phyloP scores from a whole-genome alignment of 2,329 filamentous ascomycete genomes.

The Penicillium fuscoglaucum region DNA sequence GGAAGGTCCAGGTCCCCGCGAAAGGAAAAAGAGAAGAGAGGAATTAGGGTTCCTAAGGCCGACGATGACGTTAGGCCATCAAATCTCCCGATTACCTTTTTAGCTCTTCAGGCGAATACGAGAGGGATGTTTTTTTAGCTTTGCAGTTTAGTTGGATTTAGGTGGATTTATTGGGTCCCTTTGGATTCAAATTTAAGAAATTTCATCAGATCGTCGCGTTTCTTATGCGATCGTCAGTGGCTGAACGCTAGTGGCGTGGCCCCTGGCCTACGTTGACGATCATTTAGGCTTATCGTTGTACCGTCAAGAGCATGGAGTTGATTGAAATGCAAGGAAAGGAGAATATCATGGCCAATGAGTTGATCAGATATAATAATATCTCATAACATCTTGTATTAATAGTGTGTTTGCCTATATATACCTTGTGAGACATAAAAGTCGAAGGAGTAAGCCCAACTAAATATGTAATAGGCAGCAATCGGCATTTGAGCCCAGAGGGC shows the following conservation, averaged over 20 bases:
- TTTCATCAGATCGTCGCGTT: conserved; percentile 7
- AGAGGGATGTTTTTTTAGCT: too few relatives aligned
- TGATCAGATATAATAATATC: too few relatives aligned
- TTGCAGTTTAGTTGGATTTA: too few relatives aligned
- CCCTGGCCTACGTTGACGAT: conserved; percentile 18
- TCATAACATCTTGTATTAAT: too few relatives aligned
- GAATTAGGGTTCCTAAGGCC: neutral
- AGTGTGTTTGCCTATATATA: too few relatives aligned
- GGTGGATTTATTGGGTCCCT: neutral
- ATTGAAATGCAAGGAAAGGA: neutral
- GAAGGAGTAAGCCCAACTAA: neutral
- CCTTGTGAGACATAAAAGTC: too few relatives aligned
- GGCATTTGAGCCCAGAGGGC: neutral
- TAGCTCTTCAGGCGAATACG: neutral
- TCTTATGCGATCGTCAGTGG: conserved; percentile 27
- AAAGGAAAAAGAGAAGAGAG: neutral
- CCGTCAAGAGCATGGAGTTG: neutral
- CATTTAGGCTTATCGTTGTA: neutral
- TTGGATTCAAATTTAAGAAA: neutral
- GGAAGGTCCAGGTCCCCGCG: neutral
- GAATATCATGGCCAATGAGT: neutral
- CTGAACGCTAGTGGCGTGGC: conserved; percentile 15
- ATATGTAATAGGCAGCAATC: conserved; percentile 2
- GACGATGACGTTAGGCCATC: conserved; percentile 15
- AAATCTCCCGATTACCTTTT: neutral